Evolutionary conservation across 2,329 filamentous ascomycete genomes (phyloP).

Genomic region (Microdochium trichocladiopsis): DNA sequence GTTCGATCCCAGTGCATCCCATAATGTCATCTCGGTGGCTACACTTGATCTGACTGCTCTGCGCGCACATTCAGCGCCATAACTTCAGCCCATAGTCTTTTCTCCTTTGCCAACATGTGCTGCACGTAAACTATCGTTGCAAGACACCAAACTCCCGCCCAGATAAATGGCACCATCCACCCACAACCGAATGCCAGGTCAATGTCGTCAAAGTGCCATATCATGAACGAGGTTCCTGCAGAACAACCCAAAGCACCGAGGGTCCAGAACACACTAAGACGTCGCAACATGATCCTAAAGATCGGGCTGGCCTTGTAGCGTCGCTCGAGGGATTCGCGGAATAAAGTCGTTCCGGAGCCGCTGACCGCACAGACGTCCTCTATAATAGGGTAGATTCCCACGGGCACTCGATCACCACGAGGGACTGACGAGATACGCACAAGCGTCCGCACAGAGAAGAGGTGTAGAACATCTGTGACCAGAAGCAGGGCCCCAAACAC

Average conservation of each 20-base stretch:
- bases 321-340: neutral
- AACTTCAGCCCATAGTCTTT: neutral
- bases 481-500: neutral
- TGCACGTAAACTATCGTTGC: neutral
- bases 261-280: neutral
- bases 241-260: neutral
- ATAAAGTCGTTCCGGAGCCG: neutral
- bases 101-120: neutral
- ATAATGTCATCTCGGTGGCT: too few species aligned
- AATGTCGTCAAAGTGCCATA: neutral
- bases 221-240: neutral
- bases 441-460: neutral
- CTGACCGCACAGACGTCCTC: neutral
- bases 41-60: neutral
- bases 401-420: neutral
- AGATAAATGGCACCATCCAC: neutral
- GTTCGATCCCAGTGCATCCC: too few species aligned
- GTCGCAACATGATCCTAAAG: neutral
- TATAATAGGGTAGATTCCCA: neutral
- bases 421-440: neutral
- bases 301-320: neutral
- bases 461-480: neutral
- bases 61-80: neutral
- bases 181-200: neutral
- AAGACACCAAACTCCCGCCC: neutral